Conservation (phyloP, 257 asterid species). For the Penstemon newberryi region DNA sequence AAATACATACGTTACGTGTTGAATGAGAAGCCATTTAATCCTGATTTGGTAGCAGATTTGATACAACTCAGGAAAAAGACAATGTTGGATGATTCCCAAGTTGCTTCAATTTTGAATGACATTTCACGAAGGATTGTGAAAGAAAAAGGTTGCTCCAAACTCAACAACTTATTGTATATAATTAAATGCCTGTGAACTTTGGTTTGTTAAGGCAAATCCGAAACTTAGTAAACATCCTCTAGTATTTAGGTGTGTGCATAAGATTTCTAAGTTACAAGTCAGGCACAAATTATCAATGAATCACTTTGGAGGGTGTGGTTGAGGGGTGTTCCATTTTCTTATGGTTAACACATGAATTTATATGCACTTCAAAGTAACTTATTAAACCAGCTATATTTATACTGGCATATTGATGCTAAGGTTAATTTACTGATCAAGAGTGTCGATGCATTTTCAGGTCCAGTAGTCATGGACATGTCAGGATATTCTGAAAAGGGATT, state of each 20-base stretch:
- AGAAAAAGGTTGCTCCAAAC: slow-evolving; percentile 67
- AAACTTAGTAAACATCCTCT: background rate
- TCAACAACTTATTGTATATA: slow-evolving; percentile 24
- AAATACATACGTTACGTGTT: slow-evolving; percentile 84
- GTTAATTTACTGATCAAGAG: slow-evolving; percentile 25
- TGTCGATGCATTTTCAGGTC: slow-evolving; percentile 64
- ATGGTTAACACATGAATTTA: background rate
- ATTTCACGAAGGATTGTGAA: slow-evolving; percentile 82
- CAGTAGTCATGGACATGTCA: slow-evolving; percentile 79
- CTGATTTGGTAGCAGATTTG: slow-evolving; percentile 65
- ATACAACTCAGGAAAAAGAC: slow-evolving; percentile 82
- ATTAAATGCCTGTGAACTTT: slow-evolving; percentile 12
- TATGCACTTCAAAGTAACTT: slow-evolving; percentile 7
- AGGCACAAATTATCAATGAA: background rate
- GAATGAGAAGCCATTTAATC: slow-evolving; percentile 94
- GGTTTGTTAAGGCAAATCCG: slow-evolving; percentile 18
- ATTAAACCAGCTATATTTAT: slow-evolving; percentile 7
- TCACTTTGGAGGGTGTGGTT: background rate
- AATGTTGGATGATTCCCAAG: slow-evolving; percentile 70
- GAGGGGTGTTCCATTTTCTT: background rate
- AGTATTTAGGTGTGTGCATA: background rate
- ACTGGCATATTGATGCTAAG: background rate
- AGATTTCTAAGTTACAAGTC: background rate
- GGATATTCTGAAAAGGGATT: slow-evolving; percentile 90
- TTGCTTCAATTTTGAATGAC: slow-evolving; percentile 80